These are phyloP conservation scores for Phylloporus sp. DNA, from an alignment of 768 basidiomycete species.

Conservation along the genomic window DNA sequence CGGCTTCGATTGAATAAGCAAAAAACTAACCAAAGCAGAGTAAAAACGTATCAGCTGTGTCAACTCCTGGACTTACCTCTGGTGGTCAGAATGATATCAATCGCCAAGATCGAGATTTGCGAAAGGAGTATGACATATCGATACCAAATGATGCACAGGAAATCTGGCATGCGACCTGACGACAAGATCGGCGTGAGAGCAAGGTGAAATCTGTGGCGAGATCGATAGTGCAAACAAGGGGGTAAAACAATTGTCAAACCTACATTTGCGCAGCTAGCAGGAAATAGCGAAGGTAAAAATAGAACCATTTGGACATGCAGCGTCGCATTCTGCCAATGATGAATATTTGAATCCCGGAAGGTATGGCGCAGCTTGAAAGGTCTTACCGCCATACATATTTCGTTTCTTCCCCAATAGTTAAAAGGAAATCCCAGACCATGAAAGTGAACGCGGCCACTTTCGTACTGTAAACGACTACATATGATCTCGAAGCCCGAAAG, in stretches of 20 bases:
- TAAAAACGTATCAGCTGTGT: not conserved
- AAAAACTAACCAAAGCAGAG: conserved; percentile 9
- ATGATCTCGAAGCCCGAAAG: not conserved
- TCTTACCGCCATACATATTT: conserved; percentile 31
- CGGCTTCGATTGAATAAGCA: conserved; percentile 34
- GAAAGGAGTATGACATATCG: not conserved
- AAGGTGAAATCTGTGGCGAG: conserved; percentile 8
- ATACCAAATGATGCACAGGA: conserved; percentile 13
- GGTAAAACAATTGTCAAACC: not conserved
- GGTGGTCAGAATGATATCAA: conserved; percentile 22
- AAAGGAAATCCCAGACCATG: conserved; percentile 25
- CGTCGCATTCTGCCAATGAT: conserved; percentile 9
- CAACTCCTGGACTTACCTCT: conserved; percentile 19
- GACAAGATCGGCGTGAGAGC: conserved; percentile 5
- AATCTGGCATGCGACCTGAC: conserved; percentile 6
- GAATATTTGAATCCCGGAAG: not conserved
- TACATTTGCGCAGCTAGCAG: conserved; percentile 11
- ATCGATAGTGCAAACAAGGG: not conserved
- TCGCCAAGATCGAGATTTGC: conserved; percentile 10
- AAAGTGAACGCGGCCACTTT: conserved; percentile 26
- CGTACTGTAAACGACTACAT: not conserved
- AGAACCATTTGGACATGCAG: conserved; percentile 10
- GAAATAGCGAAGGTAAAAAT: conserved; percentile 19
- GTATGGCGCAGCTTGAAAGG: too few species aligned
- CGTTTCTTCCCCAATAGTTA: conserved; percentile 23